Base-by-base conservation (phyloP, 495 filamentous ascomycete species). In the Penicillium daleae region DNA sequence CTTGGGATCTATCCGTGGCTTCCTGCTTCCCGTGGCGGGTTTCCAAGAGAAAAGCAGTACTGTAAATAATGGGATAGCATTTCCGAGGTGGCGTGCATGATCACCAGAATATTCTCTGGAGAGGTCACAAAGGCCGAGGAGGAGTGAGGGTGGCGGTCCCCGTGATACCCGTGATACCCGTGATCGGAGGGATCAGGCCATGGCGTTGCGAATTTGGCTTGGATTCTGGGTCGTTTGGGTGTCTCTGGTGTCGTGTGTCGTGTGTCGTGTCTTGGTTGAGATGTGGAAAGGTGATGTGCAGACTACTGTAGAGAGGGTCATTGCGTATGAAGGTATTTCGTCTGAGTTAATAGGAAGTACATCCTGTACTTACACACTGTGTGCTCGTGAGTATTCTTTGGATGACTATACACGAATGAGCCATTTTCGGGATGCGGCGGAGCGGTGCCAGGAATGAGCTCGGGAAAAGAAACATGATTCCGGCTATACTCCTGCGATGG, bases 371-470 rank as follows among this genome's bases (percentile, higher is more conserved):
- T n/a, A n/a, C n/a, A n/a, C n/a, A n/a, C n/a, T n/a, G n/a, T n/a
- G n/a, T n/a, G n/a, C n/a, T n/a, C n/a, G n/a, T n/a, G n/a, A n/a
- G n/a, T n/a, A n/a, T n/a, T n/a, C n/a, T n/a, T n/a, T n/a, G n/a
- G n/a, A n/a, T n/a, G n/a, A n/a, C n/a, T n/a, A n/a, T n/a, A n/a
- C 22, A 27, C 44, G 35, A 56, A 40, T 63, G 67, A 63, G 59
- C 57, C 37, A 66, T 60, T 64, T 65, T 69, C 68, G 68, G 68
- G 68, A 71, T 46, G 40, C 66, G 55, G 68, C 66, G 68, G 68
- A 57, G 31, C 31, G 27, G 51, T 27, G 66, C 57, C 35, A 57
- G 66, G 60, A 68, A 66, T 70, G 68, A 70, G 68, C 68, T 70
- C 68, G 65, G 49, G 49, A 50, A 63, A 58, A 37, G 64, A 33